Percentiles rank a stretch among this genome's conserved stretches.
Evolutionary conservation across 148 eudicot genomes (phyloP).

Genomic region (Hydrangea macrophylla): DNA sequence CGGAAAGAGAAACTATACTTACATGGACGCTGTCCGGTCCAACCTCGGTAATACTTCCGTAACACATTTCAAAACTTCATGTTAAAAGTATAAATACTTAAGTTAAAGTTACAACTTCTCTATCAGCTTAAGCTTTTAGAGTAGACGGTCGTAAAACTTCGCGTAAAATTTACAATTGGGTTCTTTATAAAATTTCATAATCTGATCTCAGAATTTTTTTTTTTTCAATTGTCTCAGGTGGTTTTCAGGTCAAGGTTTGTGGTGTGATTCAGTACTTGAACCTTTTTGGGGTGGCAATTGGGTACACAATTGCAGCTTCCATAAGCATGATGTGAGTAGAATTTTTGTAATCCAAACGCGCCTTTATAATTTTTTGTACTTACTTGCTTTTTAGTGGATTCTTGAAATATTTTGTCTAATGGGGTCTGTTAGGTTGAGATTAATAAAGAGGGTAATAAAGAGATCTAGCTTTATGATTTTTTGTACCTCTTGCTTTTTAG

Average conservation of each 20-base stretch:
- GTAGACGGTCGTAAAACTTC: not conserved
- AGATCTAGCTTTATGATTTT: not conserved
- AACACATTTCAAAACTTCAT: too few species aligned
- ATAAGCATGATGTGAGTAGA: conserved; percentile 45
- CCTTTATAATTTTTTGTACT: not conserved
- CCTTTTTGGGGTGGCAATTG: conserved; percentile 50
- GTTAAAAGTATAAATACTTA: too few species aligned
- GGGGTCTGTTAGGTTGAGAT: not conserved
- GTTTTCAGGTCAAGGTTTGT: conserved; percentile 34
- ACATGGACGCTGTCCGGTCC: conserved; percentile 47
- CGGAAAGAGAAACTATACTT: conserved; percentile 45
- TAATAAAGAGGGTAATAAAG: conserved; percentile 34
- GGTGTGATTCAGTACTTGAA: conserved; percentile 42
- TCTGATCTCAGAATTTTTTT: not conserved
- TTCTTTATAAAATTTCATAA: not conserved
- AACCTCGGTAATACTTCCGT: conserved; percentile 42
- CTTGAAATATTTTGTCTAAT: not conserved
- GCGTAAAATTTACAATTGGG: not conserved
- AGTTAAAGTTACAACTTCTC: too few species aligned
- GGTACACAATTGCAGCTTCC: conserved; percentile 52
- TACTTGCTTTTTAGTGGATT: not conserved
- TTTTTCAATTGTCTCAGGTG: conserved; percentile 28
- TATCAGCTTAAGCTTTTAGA: not conserved
- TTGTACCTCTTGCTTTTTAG: not conserved
- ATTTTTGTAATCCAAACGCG: not conserved